These are phyloP conservation scores for Tetrahymena malaccensis DNA, from an alignment of 73 alveolate genomes.

Conservation along the genomic window DNA sequence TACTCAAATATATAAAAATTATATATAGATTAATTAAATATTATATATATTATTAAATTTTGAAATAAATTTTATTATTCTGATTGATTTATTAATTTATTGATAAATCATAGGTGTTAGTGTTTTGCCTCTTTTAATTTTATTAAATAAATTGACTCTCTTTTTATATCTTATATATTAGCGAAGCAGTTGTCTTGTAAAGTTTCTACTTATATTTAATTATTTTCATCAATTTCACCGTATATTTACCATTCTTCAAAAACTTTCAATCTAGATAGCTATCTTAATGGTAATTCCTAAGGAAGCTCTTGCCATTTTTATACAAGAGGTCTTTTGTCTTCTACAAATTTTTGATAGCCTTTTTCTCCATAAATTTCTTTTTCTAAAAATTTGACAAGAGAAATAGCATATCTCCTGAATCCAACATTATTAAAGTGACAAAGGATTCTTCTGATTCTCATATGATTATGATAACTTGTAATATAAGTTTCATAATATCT, in stretches of 20 bases:
- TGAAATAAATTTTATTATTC: neutral
- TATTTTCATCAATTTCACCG: neutral
- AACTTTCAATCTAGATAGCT: neutral
- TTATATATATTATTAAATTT: neutral
- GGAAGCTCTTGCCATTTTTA: neutral
- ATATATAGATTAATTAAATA: too few relatives aligned
- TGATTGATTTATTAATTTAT: too few relatives aligned
- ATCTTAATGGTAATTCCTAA: neutral
- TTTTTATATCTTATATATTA: neutral
- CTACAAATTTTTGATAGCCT: neutral
- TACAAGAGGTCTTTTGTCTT: neutral
- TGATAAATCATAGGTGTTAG: neutral
- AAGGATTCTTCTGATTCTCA: neutral
- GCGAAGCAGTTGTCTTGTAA: neutral
- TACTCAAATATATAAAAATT: too few relatives aligned
- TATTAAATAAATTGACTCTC: neutral
- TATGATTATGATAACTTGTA: neutral
- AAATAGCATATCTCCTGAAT: neutral
- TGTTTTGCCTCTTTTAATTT: neutral
- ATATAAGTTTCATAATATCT: neutral
- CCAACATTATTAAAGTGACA: neutral
- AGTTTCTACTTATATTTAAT: neutral
- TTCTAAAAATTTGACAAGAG: neutral
- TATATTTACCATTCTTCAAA: neutral
- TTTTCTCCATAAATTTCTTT: neutral